Conservation (phyloP, 2,329 filamentous ascomycete genomes). For the Coniochaeta pulveracea region DNA sequence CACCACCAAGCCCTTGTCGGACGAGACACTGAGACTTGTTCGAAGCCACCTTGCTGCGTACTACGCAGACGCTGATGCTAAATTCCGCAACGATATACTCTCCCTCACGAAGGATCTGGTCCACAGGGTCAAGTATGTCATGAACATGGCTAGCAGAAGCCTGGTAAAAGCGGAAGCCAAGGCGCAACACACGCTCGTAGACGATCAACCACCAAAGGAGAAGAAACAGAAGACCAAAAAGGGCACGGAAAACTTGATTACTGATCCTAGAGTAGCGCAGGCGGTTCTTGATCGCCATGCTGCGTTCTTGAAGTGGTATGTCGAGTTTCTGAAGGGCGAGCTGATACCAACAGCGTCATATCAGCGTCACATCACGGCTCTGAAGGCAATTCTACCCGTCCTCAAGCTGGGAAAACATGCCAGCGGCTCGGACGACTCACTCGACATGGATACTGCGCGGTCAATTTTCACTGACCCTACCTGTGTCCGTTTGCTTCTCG, state of each 20-base stretch:
- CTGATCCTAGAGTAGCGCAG: constrained; percentile 9
- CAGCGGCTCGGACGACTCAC: constrained; percentile 12
- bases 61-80: constrained; percentile 76
- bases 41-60: constrained; percentile 56
- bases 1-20: constrained; percentile 61
- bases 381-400: constrained; percentile 60
- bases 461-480: constrained; percentile 26
- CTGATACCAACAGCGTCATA: constrained; percentile 77
- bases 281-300: constrained; percentile 38
- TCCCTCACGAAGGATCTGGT: constrained; percentile 66
- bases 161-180: constrained; percentile 23
- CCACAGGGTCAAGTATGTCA: constrained; percentile 59
- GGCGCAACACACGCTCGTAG: constrained; percentile 6
- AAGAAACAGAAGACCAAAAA: constrained; percentile 7
- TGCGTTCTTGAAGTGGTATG: constrained; percentile 63
- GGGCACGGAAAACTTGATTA: constrained; percentile 6
- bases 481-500: constrained; percentile 56
- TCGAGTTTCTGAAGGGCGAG: constrained; percentile 60
- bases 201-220: background rate
- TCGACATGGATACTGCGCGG: constrained; percentile 14
- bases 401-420: constrained; percentile 54
- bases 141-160: constrained; percentile 40
- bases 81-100: constrained; percentile 72
- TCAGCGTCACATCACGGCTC: constrained; percentile 72
- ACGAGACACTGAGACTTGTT: constrained; percentile 49